These are phyloP conservation scores for Decorospora gaudefroyi DNA, from an alignment of 2,329 filamentous ascomycete species.

Conservation along the genomic window DNA sequence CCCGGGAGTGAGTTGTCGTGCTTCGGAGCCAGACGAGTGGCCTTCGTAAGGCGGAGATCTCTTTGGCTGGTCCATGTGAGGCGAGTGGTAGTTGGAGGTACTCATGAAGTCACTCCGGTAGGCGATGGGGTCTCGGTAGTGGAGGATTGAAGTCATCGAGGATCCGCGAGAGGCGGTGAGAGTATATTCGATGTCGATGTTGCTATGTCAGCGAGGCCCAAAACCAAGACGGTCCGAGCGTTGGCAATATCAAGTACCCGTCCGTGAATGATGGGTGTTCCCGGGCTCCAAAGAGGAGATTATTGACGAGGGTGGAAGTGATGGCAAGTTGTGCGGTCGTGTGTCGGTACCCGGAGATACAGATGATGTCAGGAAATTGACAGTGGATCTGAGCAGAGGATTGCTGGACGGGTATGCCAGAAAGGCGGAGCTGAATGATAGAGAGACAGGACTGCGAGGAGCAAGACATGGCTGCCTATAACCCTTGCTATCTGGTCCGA, in stretches of 20 bases:
- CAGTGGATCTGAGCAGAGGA: too few relatives aligned
- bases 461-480: conserved; percentile 44
- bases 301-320: conserved; percentile 33
- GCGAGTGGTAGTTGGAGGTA: conserved; percentile 40
- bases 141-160: conserved; percentile 50
- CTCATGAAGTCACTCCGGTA: conserved; percentile 49
- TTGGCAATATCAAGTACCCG: conserved; percentile 27
- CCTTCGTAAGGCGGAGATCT: conserved; percentile 46
- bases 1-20: conserved; percentile 44
- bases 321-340: conserved; percentile 23
- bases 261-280: conserved; percentile 31
- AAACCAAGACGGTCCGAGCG: conserved; percentile 35
- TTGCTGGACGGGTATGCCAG: conserved; percentile 23
- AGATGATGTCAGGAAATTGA: conserved; percentile 20
- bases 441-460: conserved; percentile 28
- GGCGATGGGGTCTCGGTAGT: conserved; percentile 47
- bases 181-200: conserved; percentile 35
- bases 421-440: conserved; percentile 19
- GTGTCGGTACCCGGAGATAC: conserved; percentile 23
- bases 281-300: conserved; percentile 28
- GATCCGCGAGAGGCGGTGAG: conserved; percentile 44
- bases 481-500: conserved; percentile 42
- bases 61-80: conserved; percentile 45
- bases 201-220: conserved; percentile 42
- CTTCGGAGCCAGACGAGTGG: conserved; percentile 48